Percentiles rank a stretch among this genome's conserved stretches.
phyloP scores from a whole-genome alignment of 2,329 filamentous ascomycete genomes.

The Fusarium nodosum region DNA sequence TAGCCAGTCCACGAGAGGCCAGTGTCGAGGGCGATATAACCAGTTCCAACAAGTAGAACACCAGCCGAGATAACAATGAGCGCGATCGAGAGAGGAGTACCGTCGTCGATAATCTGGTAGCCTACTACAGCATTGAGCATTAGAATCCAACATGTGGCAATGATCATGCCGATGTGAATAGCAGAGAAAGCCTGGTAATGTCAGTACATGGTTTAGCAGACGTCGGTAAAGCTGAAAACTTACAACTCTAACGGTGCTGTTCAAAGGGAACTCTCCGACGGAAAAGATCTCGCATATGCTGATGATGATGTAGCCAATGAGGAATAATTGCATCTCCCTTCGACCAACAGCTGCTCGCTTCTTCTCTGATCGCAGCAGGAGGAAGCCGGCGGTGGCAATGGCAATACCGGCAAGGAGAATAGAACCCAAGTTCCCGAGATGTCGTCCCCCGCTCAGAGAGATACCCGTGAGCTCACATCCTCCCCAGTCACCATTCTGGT shows the following conservation, averaged over 20 bases:
- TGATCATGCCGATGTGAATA: conserved; percentile 90
- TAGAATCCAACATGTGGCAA: conserved; percentile 89
- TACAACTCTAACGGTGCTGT: conserved; percentile 78
- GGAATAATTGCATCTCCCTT: conserved; percentile 97
- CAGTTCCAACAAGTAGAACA: conserved; percentile 86
- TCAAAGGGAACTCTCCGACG: conserved; percentile 87
- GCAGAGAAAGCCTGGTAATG: conserved; percentile 81
- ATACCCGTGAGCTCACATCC: conserved; percentile 86
- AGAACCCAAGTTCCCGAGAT: conserved; percentile 91
- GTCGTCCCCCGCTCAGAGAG: conserved; percentile 71
- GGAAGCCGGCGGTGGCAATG: conserved; percentile 74
- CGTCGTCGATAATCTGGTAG: conserved; percentile 94
- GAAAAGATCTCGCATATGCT: conserved; percentile 97
- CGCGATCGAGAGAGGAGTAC: conserved; percentile 84
- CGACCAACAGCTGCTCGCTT: conserved; percentile 95
- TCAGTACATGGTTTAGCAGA: conserved; percentile 36
- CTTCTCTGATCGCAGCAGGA: conserved; percentile 84
- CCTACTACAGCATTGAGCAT: conserved; percentile 93
- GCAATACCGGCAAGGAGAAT: conserved; percentile 86
- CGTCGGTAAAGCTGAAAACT: conserved; percentile 52
- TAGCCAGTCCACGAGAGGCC: conserved; percentile 86
- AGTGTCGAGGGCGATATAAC: conserved; percentile 95
- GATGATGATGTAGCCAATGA: conserved; percentile 86
- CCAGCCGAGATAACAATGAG: conserved; percentile 79
- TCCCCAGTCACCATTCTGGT: conserved; percentile 71